Percentiles rank a stretch among this genome's conserved stretches.
Conservation (phyloP, 1,139 yeast species). For the Blastobotrys persicus region DNA sequence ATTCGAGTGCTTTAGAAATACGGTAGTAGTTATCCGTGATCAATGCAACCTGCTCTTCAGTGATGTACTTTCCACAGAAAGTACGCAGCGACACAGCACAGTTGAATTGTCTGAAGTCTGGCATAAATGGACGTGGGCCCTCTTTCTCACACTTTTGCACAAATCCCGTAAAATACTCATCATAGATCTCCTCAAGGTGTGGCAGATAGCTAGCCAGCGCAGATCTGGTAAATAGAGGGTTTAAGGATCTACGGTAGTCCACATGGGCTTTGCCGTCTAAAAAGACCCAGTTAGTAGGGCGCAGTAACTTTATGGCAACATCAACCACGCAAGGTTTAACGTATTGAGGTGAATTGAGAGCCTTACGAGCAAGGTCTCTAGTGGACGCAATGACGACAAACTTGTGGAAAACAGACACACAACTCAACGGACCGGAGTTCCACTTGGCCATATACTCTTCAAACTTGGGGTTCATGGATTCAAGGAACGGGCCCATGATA, state of each 20-base stretch:
- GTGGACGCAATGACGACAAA: slow-evolving; percentile 93
- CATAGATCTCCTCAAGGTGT: slow-evolving; percentile 78
- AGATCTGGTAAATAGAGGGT: slow-evolving; percentile 79
- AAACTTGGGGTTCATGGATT: slow-evolving; percentile 93
- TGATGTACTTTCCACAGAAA: slow-evolving; percentile 92
- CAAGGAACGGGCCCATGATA: slow-evolving; percentile 91
- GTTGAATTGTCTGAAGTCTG: slow-evolving; percentile 90
- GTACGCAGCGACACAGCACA: slow-evolving; percentile 92
- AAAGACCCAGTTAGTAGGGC: slow-evolving; percentile 97
- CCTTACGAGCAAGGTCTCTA: slow-evolving; percentile 87
- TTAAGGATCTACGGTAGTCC: slow-evolving; percentile 87
- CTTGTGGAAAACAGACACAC: slow-evolving; percentile 97
- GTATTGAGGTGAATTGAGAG: slow-evolving; percentile 76
- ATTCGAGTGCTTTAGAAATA: slow-evolving; percentile 92
- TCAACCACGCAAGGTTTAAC: slow-evolving; percentile 98
- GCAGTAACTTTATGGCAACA: slow-evolving; percentile 85
- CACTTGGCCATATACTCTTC: slow-evolving; percentile 91
- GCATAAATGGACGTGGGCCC: slow-evolving; percentile 75
- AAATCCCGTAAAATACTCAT: slow-evolving; percentile 68
- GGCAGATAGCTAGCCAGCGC: slow-evolving; percentile 86
- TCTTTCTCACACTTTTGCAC: slow-evolving; percentile 53
- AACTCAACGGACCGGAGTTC: slow-evolving; percentile 90
- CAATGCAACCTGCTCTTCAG: slow-evolving; percentile 80
- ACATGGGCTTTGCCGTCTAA: slow-evolving; percentile 92
- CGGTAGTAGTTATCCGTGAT: slow-evolving; percentile 89